phyloP scores from a whole-genome alignment of 805 yeast genomes.

The Candida sithepensis region DNA sequence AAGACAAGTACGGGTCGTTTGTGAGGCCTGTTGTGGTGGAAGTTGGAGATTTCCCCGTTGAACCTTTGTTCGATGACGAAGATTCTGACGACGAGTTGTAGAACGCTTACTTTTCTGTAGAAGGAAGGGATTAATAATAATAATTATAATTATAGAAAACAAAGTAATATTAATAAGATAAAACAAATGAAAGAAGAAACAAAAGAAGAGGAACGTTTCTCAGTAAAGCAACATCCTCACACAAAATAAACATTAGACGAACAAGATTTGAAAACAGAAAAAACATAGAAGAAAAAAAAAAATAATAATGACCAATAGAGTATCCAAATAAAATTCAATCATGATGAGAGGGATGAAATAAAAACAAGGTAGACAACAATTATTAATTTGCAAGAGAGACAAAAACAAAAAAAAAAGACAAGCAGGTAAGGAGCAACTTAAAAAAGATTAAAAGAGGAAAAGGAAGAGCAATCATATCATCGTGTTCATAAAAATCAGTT shows the following conservation, averaged over 20 bases:
- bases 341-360: no score
- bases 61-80: constrained; percentile 43
- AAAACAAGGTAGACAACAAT: background rate
- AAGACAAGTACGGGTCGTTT: constrained; percentile 67
- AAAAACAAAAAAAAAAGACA: background rate
- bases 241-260: no score
- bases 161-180: constrained; percentile 1
- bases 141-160: background rate
- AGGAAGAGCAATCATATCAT: background rate
- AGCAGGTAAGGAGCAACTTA: no score
- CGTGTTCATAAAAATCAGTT: constrained; percentile 4
- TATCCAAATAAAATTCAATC: no score
- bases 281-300: no score
- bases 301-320: no score
- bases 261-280: no score
- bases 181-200: constrained; percentile 1
- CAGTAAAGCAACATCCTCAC: no score
- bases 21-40: constrained; percentile 66
- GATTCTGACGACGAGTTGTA: constrained; percentile 4
- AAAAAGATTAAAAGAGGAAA: constrained; percentile 1
- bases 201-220: no score
- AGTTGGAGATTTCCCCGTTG: constrained; percentile 57
- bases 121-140: background rate
- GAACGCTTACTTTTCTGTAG: background rate
- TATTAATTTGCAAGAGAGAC: background rate